These are phyloP conservation scores for Penicillium sp. DNA, from an alignment of 2,329 filamentous ascomycete genomes.

Conservation along the genomic window DNA sequence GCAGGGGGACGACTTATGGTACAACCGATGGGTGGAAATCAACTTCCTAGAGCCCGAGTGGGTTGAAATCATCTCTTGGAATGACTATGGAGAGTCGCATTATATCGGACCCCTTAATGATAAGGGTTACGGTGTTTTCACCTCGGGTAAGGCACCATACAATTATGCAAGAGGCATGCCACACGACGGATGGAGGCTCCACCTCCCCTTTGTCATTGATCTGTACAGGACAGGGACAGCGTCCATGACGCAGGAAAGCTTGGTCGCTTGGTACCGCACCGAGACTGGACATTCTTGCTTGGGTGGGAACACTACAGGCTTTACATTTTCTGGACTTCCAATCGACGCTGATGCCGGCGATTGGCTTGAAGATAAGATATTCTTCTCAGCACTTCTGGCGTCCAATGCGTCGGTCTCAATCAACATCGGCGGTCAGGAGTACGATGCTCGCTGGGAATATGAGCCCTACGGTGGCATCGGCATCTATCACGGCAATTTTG, in stretches of 20 bases:
- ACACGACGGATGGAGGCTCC: conserved; percentile 33
- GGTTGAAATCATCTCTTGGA: conserved; percentile 57
- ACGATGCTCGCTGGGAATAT: conserved; percentile 24
- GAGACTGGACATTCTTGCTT: conserved; percentile 6
- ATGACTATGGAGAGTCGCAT: conserved; percentile 61
- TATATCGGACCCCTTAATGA: conserved; percentile 55
- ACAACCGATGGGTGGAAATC: conserved; percentile 58
- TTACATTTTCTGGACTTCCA: not conserved
- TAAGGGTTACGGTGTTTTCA: conserved; percentile 13
- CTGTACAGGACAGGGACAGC: conserved; percentile 36
- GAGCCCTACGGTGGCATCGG: conserved; percentile 31
- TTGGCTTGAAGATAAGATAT: conserved; percentile 21
- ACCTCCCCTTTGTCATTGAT: conserved; percentile 38
- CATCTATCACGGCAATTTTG: conserved; percentile 34
- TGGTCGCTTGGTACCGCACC: conserved; percentile 15
- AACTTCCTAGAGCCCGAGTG: not conserved
- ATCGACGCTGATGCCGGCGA: not conserved
- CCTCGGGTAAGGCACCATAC: conserved; percentile 40
- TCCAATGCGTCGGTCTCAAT: conserved; percentile 31
- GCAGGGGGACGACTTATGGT: conserved; percentile 62
- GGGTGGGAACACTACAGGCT: conserved; percentile 5
- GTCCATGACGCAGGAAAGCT: conserved; percentile 9
- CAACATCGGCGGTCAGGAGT: conserved; percentile 30
- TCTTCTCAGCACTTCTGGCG: conserved; percentile 37
- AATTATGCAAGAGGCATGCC: conserved; percentile 30